phyloP scores from a whole-genome alignment of 148 eudicot genomes.

The Talinum fruticosum region DNA sequence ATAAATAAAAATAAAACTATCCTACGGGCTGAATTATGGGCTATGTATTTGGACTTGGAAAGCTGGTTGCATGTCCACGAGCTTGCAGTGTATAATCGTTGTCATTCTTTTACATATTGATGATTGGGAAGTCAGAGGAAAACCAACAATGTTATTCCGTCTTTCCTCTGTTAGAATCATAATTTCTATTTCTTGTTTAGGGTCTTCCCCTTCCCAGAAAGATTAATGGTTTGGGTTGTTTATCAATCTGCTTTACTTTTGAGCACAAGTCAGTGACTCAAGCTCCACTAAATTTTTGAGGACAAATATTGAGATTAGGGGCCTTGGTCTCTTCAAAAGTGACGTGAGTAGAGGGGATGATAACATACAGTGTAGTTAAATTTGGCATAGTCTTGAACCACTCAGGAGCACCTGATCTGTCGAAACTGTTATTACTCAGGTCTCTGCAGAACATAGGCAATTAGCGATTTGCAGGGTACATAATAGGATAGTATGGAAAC shows the following conservation, averaged over 20 bases:
- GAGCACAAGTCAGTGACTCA: neutral
- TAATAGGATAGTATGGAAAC: neutral
- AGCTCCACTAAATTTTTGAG: neutral
- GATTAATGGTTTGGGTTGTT: neutral
- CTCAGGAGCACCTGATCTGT: constrained; percentile 19
- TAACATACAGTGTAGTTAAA: constrained; percentile 35
- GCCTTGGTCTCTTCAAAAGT: no score
- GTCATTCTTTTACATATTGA: neutral
- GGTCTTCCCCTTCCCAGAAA: neutral
- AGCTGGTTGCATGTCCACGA: no score
- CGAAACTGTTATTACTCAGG: constrained; percentile 33
- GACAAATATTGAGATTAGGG: neutral
- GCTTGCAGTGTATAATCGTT: no score
- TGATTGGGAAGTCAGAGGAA: neutral
- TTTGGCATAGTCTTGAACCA: constrained; percentile 26
- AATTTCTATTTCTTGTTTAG: neutral
- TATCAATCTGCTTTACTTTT: no score
- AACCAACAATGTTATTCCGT: neutral
- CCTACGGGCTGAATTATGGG: no score
- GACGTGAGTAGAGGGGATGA: neutral
- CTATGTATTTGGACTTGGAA: no score
- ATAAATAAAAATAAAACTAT: no score
- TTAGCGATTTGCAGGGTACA: neutral
- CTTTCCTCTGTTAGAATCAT: neutral
- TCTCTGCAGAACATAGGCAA: constrained; percentile 28